Base-by-base conservation (phyloP, 805 yeast genomes). In the Soucietia sequanensis region DNA sequence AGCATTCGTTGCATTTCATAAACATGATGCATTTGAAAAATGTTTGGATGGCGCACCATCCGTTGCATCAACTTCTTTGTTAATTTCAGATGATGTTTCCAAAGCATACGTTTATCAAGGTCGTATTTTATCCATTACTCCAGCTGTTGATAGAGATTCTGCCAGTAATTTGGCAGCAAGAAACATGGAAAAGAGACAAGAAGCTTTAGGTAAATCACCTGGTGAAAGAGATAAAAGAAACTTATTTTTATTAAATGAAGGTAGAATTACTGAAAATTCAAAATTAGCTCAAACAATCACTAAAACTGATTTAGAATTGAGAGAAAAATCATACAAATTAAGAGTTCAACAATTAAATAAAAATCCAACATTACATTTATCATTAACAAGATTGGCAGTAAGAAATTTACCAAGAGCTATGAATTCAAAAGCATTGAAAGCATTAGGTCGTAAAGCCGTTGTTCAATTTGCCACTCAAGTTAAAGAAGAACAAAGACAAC, bases 381-480 rank as follows among this genome's bases (percentile, higher is more conserved):
- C 96, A n/a, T 67, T 91, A 63, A 91, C 98, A 1, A 80, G 99
- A 68, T 75, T 93, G 57, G 99, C 99, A 7, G 78, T 93, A 39
- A 78, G 99, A 65, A 93, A 93, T 57, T 63, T 93, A 33, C 99
- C 99, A 29, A 79, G 98, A 58, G 81, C 95, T 10, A 81, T 93
- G 93, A 84, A 78, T 41, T 86, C 83, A 42, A 88, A 86, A 59
- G 81, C 95, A 0, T 69, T 93, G 49, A 93, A 93, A 55, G 95
- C 95, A 1, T 70, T 93, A 32, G 97, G 95, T 25, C 81, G 99
- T 60, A 86, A 87, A 57, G 97, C 96, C 1, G 87, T 93, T 39
- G 96, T 93, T 15, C 84, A 84, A 50, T 93, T 91, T 65, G 97
- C 98, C 10, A 84, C 78, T 14, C 96, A 91, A 56, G 96, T 86